Evolutionary conservation across 441 rosid genomes (phyloP).

Genomic region (Theobroma grandiflorum): DNA sequence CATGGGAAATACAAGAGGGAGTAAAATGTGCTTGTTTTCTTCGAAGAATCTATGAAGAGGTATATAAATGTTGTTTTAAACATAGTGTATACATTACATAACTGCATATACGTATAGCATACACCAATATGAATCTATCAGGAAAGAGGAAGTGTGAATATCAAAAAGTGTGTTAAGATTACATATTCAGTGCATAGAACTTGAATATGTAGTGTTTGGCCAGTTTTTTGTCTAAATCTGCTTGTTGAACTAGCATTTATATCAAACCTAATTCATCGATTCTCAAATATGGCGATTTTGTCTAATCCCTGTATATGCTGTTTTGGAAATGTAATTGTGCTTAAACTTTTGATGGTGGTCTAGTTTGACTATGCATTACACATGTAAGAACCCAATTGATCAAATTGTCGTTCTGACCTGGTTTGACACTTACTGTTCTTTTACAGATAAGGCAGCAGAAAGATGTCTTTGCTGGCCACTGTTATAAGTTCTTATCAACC

Average conservation of each 20-base stretch:
- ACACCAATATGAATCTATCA: neutral
- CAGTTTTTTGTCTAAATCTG: neutral
- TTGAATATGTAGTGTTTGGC: neutral
- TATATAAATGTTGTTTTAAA: conserved; percentile 31
- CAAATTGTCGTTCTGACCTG: conserved; percentile 17
- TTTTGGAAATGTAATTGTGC: conserved; percentile 3
- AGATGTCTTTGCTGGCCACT: conserved; percentile 71
- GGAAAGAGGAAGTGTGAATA: neutral
- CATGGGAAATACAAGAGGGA: conserved; percentile 69
- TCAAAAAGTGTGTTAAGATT: too few species aligned
- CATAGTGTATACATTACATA: conserved; percentile 10
- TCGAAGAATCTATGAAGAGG: conserved; percentile 99
- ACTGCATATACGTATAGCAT: neutral
- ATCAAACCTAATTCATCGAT: neutral
- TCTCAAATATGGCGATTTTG: neutral
- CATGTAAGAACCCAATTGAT: neutral
- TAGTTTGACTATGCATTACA: neutral
- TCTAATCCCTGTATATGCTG: neutral
- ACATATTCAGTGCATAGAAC: too few species aligned
- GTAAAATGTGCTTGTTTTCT: conserved; percentile 78
- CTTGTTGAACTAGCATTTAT: neutral
- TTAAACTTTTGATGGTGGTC: neutral
- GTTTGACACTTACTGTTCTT: conserved; percentile 28
- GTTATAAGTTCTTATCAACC: conserved; percentile 77
- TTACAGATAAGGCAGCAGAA: conserved; percentile 91